Conservation (phyloP, 768 basidiomycete genomes). For the Amanita subjunquillea region DNA sequence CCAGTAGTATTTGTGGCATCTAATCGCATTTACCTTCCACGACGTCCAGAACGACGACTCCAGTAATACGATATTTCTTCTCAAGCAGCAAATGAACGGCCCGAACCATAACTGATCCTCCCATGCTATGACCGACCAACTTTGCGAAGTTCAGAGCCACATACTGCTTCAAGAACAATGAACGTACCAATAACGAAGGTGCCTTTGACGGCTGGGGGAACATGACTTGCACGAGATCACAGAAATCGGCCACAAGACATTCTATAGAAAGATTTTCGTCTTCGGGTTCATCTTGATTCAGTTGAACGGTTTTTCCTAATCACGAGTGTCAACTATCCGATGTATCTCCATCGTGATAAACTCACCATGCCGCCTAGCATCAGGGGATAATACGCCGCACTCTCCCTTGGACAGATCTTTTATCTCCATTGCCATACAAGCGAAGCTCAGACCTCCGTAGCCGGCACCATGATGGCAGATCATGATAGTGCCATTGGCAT, state of each 20-base stretch:
- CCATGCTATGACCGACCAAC: constrained; percentile 96
- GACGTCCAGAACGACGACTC: constrained; percentile 78
- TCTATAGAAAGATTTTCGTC: constrained; percentile 61
- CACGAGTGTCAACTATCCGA: background rate
- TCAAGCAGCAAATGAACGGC: constrained; percentile 59
- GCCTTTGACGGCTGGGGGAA: constrained; percentile 55
- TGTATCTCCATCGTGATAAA: constrained; percentile 2
- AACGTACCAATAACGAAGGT: constrained; percentile 67
- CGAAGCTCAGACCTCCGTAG: constrained; percentile 83
- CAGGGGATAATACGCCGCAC: constrained; percentile 73
- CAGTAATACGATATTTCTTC: constrained; percentile 59
- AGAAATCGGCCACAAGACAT: constrained; percentile 63
- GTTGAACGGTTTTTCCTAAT: constrained; percentile 3
- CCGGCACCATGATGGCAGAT: constrained; percentile 96
- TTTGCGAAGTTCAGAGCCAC: constrained; percentile 16
- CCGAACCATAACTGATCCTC: constrained; percentile 79
- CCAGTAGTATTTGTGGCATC: background rate
- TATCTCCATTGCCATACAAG: constrained; percentile 81
- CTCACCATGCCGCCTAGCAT: constrained; percentile 84
- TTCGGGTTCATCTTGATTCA: constrained; percentile 9
- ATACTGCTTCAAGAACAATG: background rate
- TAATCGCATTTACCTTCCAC: constrained; percentile 56
- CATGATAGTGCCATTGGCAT: constrained; percentile 53
- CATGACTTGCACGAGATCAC: constrained; percentile 54
- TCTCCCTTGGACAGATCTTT: constrained; percentile 48